Base-by-base conservation (phyloP, 2,329 filamentous ascomycete genomes). In the Rasamsonia emersonii region DNA sequence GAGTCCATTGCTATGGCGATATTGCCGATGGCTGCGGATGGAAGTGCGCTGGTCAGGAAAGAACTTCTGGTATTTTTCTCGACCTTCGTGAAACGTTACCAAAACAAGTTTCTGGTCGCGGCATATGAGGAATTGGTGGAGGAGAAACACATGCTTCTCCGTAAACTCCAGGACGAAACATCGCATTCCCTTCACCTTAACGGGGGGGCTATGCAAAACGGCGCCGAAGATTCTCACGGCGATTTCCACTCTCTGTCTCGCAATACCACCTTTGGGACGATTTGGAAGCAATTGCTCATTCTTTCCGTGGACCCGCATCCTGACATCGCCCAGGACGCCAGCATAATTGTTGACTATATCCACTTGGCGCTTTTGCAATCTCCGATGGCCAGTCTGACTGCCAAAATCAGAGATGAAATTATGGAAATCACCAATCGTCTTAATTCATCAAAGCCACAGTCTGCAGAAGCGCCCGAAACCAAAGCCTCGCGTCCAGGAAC, bases 51-150 rank as follows among this genome's bases (percentile, higher is more conserved):
- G 66, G 91, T 98, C 17, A 79, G 91, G 28, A 93, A 88, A 53
- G 91, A 98, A 59, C 70, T 96, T 21, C 67, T 95, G 3, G 83
- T 95, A 9, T 96, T 96, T 66, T 78, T 95, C 45, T 96, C 91
- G 0, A 81, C 83, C 17, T 95, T 95, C 51, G 79, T 93, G 28
- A 75, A 82, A 39, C 81, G 89, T 24, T 95, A 95, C 53, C 82
- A 93, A 61, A 86, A 78, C 54, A 93, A 93, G 45, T 93, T 98
- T 49, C 59, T 94, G 24, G 88, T 96, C 18, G 81, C 84, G 1
- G 88, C 89, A 4, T 96, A 82, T 56, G 91, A 98, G 54, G 86
- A 95, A 42, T 68, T 96, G 24, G 65, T 80, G 15, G 86, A 94
- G 50, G 89, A 96, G 54, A 79, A 77, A 49, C 77, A 84, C 36